Evolutionary conservation across 2,329 filamentous ascomycete genomes (phyloP), one percentile per base, ranked within the genome.

Genomic region (Calonectria crousiana): DNA sequence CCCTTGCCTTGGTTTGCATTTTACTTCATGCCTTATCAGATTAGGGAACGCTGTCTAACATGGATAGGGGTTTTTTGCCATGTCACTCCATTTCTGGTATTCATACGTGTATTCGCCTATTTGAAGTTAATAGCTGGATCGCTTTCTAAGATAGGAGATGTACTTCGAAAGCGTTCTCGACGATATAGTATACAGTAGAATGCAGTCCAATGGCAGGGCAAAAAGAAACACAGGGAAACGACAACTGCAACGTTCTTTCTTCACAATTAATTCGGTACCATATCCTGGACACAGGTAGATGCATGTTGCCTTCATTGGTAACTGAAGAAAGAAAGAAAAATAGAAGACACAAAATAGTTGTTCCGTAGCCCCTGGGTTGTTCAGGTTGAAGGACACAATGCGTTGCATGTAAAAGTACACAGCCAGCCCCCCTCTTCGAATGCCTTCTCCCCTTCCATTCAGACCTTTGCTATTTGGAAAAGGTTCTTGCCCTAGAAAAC

Each of bases 351-450:
- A 58, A 34, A 67, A 32, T 30, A 60, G 44, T 60, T 53, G 14
- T 51, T 51, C 30, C 23, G 52, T 66, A 49, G 38, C 38, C 66
- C 38, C 16, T 52, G 34, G 44, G 44, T 34, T 74, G 44, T 67
- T 49, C 58, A 20, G 34, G 41, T 47, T 38, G 60, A 52, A 64
- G 60, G 36, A 49, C 30, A 23, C 52, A 67, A n/a, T 28, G 62
- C 44, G 41, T 36, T 56, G 49, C 30, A 65, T 23, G 47, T 72
- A 74, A 38, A 74, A 72, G 68, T 69, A 66, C 69, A 74, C 41
- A 67, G 18, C 56, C 38, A 66, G 28, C 41, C 34, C 49, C 32
- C 49, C 23, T 26, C 30, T 30, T 49, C n/a, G 5, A 16, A 41
- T 34, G 13, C 23, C 26, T 20, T 47, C 51, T 34, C 47, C 8